phyloP scores from a whole-genome alignment of 2,329 filamentous ascomycete genomes.

The Aspergillus fumigatiaffinis region DNA sequence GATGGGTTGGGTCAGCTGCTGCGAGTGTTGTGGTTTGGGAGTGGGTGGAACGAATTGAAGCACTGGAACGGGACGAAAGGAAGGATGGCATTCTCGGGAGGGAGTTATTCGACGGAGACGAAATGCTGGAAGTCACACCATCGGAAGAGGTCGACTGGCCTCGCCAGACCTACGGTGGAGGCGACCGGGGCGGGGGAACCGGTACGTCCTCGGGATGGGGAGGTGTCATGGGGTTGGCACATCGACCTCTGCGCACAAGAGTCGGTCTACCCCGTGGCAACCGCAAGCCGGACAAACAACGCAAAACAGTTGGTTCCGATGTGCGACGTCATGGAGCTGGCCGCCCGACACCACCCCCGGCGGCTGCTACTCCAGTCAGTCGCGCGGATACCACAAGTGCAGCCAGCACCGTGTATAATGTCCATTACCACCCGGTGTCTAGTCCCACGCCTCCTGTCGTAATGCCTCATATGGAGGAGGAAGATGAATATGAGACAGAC shows the following conservation, averaged over 20 bases:
- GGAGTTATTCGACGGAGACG: constrained; percentile 90
- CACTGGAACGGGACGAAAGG: constrained; percentile 85
- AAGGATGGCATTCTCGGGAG: constrained; percentile 88
- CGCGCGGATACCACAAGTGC: constrained; percentile 60
- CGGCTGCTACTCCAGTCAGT: constrained; percentile 54
- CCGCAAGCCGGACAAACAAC: constrained; percentile 17
- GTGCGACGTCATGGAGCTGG: constrained; percentile 14
- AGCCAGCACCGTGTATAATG: constrained; percentile 60
- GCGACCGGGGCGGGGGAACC: constrained; percentile 36
- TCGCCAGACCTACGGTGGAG: constrained; percentile 31
- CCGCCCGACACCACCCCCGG: constrained; percentile 43
- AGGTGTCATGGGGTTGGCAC: constrained; percentile 33
- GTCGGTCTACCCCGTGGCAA: constrained; percentile 25
- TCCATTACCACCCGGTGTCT: constrained; percentile 56
- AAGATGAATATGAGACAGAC: constrained; percentile 22
- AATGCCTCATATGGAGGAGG: constrained; percentile 32
- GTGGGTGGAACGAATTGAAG: constrained; percentile 94
- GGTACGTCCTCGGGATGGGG: constrained; percentile 38
- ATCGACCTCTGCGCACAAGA: constrained; percentile 34
- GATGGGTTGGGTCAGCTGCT: constrained; percentile 92
- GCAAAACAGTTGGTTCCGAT: constrained; percentile 9
- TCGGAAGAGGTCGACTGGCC: constrained; percentile 53
- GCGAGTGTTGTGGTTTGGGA: constrained; percentile 98
- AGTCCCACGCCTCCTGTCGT: constrained; percentile 44
- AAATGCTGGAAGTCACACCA: constrained; percentile 72